A percentile compares a stretch with the other conserved stretches of the same genome.
Conservation (phyloP, 1,284 basidiomycete species). For the Ganoderma multipileum region DNA sequence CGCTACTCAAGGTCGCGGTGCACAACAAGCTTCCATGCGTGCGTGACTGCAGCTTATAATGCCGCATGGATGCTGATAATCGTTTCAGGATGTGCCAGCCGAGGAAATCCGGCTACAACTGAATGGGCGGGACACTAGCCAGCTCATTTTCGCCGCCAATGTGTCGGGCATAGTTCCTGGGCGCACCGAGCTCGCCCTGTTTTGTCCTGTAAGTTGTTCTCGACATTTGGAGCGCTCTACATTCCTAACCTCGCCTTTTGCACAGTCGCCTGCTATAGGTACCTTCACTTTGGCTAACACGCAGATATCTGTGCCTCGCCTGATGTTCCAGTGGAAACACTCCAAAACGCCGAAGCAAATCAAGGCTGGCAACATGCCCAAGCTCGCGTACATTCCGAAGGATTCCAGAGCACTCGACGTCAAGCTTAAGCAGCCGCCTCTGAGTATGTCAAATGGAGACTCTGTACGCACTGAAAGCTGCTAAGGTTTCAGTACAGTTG, state of each 20-base stretch:
- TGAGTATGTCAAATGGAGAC: slow-evolving; percentile 51
- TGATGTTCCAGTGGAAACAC: slow-evolving; percentile 66
- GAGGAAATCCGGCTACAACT: slow-evolving; percentile 60
- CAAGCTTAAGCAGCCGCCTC: slow-evolving; percentile 62
- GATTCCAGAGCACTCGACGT: slow-evolving; percentile 68
- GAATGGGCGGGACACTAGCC: slow-evolving; percentile 63
- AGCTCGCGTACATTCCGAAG: slow-evolving; percentile 62
- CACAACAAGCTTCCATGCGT: slow-evolving; percentile 79
- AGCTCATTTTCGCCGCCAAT: slow-evolving; percentile 53
- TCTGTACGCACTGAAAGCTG: neutral
- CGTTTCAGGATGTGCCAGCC: slow-evolving; percentile 52
- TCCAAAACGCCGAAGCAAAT: slow-evolving; percentile 39
- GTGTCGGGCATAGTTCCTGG: slow-evolving; percentile 57
- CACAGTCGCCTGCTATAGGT: slow-evolving; percentile 70
- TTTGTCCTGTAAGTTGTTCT: slow-evolving; percentile 66
- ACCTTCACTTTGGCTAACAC: slow-evolving; percentile 65
- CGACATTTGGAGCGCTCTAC: neutral
- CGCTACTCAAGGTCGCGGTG: slow-evolving; percentile 61
- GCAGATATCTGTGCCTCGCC: slow-evolving; percentile 62
- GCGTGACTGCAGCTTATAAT: slow-evolving; percentile 37
- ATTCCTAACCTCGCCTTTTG: neutral
- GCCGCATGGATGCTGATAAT: slow-evolving; percentile 13
- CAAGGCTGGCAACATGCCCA: slow-evolving; percentile 61
- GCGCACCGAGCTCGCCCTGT: slow-evolving; percentile 58
- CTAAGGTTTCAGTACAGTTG: slow-evolving; percentile 52